A percentile compares a stretch with the other conserved stretches of the same genome.
Conservation (phyloP, 1,284 basidiomycete species). For the Ganoderma lucidum region DNA sequence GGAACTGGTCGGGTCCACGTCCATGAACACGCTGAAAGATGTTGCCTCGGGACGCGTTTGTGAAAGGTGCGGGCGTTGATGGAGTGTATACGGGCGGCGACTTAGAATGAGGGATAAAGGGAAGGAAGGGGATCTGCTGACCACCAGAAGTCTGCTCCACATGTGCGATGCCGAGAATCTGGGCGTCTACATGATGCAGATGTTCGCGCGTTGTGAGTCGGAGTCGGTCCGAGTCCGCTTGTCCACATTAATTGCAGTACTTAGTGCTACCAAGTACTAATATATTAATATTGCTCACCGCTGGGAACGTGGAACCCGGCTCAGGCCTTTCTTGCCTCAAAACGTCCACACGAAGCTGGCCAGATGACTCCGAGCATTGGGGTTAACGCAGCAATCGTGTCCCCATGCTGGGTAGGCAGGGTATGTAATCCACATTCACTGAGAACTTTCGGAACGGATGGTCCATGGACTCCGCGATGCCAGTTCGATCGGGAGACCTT, state of each 20-base stretch:
- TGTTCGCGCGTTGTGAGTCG: not conserved
- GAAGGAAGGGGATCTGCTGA: conserved; percentile 14
- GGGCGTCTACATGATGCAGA: not conserved
- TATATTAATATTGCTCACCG: not conserved
- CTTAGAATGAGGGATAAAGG: conserved; percentile 6
- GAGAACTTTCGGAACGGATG: not conserved
- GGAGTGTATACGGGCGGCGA: not conserved
- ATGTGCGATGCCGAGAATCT: conserved; percentile 8
- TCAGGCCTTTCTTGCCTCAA: not conserved
- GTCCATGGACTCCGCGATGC: not conserved
- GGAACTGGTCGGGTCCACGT: conserved; percentile 14
- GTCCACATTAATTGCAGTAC: not conserved
- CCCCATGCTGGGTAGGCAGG: not conserved
- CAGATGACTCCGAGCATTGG: not conserved
- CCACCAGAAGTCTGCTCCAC: conserved; percentile 25
- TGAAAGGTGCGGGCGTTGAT: not conserved
- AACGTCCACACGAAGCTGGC: not conserved
- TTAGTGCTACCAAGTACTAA: not conserved
- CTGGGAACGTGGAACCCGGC: not conserved
- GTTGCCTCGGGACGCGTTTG: not conserved
- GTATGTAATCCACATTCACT: not conserved
- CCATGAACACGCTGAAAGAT: conserved; percentile 16
- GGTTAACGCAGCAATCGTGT: not conserved
- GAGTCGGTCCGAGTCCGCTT: not conserved
- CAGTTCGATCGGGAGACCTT: not conserved